phyloP scores from a whole-genome alignment of 2,329 filamentous ascomycete species.

The Ophiobolus disseminans region DNA sequence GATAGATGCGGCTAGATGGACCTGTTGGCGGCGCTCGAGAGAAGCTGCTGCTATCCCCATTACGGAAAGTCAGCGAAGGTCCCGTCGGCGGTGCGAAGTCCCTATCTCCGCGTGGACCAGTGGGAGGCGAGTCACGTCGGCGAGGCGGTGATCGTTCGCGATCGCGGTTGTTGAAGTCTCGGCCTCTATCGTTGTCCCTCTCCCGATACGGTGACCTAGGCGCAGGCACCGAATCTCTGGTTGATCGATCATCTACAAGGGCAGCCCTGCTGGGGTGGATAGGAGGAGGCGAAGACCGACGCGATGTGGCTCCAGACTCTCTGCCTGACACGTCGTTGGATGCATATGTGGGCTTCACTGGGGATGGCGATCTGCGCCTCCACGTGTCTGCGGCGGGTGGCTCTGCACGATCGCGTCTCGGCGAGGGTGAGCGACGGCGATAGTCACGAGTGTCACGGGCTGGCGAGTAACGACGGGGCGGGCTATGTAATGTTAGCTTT shows the following conservation, averaged over 20 bases:
- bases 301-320: conserved; percentile 64
- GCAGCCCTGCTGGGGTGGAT: conserved; percentile 62
- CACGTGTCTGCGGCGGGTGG: conserved; percentile 57
- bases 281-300: conserved; percentile 66
- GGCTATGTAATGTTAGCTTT: conserved; percentile 28
- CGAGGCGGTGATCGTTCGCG: conserved; percentile 46
- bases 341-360: conserved; percentile 43
- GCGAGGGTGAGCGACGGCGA: conserved; percentile 62
- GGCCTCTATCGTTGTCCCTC: conserved; percentile 40
- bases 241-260: conserved; percentile 39
- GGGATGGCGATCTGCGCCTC: conserved; percentile 62
- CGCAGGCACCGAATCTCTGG: conserved; percentile 41
- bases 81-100: conserved; percentile 49
- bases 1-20: conserved; percentile 45
- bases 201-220: conserved; percentile 46
- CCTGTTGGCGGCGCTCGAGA: conserved; percentile 49
- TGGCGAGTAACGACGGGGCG: conserved; percentile 53
- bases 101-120: conserved; percentile 44
- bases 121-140: conserved; percentile 47
- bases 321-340: conserved; percentile 60
- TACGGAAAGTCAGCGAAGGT: conserved; percentile 45
- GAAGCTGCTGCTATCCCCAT: conserved; percentile 45
- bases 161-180: conserved; percentile 35
- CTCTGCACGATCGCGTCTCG: conserved; percentile 59
- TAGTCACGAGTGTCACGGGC: conserved; percentile 54